These are phyloP conservation scores for Thelonectria rubi DNA, from an alignment of 2,329 filamentous ascomycete genomes.

Conservation along the genomic window DNA sequence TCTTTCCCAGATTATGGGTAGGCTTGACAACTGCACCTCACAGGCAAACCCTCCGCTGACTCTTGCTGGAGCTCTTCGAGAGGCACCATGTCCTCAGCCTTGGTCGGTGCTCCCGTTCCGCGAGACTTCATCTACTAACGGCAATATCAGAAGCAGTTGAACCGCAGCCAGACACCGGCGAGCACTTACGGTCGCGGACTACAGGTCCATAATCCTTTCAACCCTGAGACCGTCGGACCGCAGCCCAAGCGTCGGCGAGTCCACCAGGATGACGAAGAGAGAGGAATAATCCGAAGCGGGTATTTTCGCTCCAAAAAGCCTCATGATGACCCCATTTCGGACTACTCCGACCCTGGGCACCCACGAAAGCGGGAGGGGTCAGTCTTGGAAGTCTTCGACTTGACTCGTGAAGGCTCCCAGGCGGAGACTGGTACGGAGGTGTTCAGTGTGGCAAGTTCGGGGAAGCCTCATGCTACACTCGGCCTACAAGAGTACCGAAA, in stretches of 20 bases:
- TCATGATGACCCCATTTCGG: conserved; percentile 24
- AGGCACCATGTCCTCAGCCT: conserved; percentile 34
- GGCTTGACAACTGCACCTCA: conserved; percentile 24
- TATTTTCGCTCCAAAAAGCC: neutral
- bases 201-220: neutral
- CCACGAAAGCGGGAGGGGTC: neutral
- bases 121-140: conserved; percentile 22
- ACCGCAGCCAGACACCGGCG: conserved; percentile 30
- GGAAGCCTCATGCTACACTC: conserved; percentile 24
- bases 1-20: conserved; percentile 57
- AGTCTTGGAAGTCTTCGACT: conserved; percentile 23
- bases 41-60: conserved; percentile 34
- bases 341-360: conserved; percentile 12
- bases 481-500: conserved; percentile 35
- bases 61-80: conserved; percentile 37
- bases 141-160: conserved; percentile 36
- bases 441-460: conserved; percentile 28
- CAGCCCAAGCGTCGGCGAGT: conserved; percentile 33
- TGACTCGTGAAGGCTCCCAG: conserved; percentile 35
- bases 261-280: conserved; percentile 32
- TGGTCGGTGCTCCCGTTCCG: conserved; percentile 34
- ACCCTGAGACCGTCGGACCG: neutral
- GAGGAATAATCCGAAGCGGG: neutral
- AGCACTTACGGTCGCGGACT: conserved; percentile 33
- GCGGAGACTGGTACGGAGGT: conserved; percentile 27